These are phyloP conservation scores for Metrosideros polymorpha DNA, from an alignment of 441 rosid genomes.

Conservation along the genomic window DNA sequence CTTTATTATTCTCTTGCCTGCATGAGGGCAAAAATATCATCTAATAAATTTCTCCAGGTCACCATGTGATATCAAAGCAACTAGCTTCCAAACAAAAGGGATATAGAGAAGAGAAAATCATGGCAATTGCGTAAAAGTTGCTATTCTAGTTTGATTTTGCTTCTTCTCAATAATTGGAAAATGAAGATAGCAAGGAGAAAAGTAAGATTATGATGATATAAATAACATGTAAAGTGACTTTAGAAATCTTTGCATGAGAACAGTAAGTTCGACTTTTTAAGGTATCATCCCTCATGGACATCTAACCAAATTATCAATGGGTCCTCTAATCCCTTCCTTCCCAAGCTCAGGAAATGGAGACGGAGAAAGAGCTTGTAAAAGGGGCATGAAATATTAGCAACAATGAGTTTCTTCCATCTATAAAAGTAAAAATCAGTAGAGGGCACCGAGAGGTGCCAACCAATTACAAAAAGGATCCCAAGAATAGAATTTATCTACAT, in stretches of 20 bases:
- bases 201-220: not conserved
- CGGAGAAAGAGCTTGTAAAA: not conserved
- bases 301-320: not conserved
- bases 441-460: not conserved
- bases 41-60: not conserved
- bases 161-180: not conserved
- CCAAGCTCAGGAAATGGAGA: not conserved
- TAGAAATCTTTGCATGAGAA: not conserved
- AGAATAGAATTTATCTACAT: not conserved
- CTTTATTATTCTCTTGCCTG: conserved; percentile 78
- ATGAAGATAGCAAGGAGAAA: not conserved
- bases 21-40: not conserved
- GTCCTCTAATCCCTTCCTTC: not conserved
- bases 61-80: not conserved
- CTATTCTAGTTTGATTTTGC: not conserved
- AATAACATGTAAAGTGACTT: not conserved
- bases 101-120: not conserved
- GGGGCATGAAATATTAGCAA: not conserved
- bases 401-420: not conserved
- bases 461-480: not conserved
- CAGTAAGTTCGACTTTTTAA: not conserved
- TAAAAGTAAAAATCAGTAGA: not conserved
- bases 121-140: not conserved
- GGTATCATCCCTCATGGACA: not conserved
- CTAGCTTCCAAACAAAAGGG: not conserved